A percentile compares a stretch with the other conserved stretches of the same genome.
phyloP scores from a whole-genome alignment of 495 filamentous ascomycete species.

The Xeromyces bisporus region DNA sequence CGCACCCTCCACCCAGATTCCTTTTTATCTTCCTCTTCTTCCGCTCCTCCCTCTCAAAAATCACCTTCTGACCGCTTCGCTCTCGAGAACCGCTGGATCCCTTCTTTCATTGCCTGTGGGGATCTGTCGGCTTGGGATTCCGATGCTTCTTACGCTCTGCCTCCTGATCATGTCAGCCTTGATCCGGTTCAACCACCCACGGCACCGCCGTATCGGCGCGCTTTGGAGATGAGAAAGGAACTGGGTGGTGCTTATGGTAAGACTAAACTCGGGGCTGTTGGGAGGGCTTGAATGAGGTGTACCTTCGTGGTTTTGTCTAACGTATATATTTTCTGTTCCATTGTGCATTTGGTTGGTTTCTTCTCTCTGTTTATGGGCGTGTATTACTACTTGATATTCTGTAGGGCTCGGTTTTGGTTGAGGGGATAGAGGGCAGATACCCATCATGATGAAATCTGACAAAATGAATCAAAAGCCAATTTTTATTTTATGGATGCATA shows the following conservation, averaged over 20 bases:
- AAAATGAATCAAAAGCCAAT: too few relatives aligned
- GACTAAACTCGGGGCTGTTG: constrained; percentile 33
- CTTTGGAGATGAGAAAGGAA: constrained; percentile 66
- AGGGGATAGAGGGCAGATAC: too few relatives aligned
- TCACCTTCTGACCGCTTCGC: constrained; percentile 7
- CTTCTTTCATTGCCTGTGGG: constrained; percentile 87
- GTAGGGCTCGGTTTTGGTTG: too few relatives aligned
- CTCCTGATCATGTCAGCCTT: constrained; percentile 56
- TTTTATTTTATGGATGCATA: too few relatives aligned
- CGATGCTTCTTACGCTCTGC: constrained; percentile 81
- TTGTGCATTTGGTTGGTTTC: too few relatives aligned
- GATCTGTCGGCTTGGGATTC: constrained; percentile 90
- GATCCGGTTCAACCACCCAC: constrained; percentile 95
- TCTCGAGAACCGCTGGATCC: constrained; percentile 54
- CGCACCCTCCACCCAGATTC: constrained; percentile 17
- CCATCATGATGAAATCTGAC: too few relatives aligned
- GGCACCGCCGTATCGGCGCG: constrained; percentile 83
- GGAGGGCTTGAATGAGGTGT: constrained; percentile 9
- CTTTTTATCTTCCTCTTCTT: not conserved
- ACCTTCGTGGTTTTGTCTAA: not conserved
- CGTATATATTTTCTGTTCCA: not conserved
- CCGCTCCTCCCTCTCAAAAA: not conserved
- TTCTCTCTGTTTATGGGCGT: too few relatives aligned
- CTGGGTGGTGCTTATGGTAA: constrained; percentile 71
- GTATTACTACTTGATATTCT: too few relatives aligned